phyloP scores from a whole-genome alignment of 2,329 filamentous ascomycete genomes.

The Myotisia sp. region DNA sequence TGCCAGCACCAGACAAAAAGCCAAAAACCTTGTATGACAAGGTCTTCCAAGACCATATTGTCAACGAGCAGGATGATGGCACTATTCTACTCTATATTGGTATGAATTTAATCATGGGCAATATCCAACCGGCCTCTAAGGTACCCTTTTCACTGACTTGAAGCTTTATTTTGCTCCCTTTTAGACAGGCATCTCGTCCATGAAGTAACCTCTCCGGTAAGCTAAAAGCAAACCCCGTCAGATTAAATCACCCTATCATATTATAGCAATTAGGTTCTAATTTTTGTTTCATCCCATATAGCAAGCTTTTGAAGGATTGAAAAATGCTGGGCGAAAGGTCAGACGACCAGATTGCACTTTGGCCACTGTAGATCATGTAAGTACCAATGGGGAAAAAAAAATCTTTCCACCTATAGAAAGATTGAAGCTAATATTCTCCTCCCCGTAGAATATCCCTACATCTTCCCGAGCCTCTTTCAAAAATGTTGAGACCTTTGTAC shows the following conservation, averaged over 20 bases:
- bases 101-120: no score
- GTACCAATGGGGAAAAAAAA: no score
- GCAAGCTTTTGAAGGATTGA: constrained; percentile 95
- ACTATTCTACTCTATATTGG: constrained; percentile 88
- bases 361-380: constrained; percentile 89
- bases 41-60: constrained; percentile 86
- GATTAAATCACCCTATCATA: no score
- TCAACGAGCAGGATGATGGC: constrained; percentile 89
- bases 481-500: constrained; percentile 83
- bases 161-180: no score
- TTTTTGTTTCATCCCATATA: constrained; percentile 23
- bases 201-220: constrained; percentile 90
- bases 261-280: background rate
- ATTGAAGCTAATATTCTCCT: background rate
- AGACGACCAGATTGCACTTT: constrained; percentile 92
- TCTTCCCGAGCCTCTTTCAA: constrained; percentile 82
- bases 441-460: constrained; percentile 73
- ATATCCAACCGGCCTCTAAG: no score
- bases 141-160: no score
- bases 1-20: constrained; percentile 59
- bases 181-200: constrained; percentile 88
- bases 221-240: constrained; percentile 21
- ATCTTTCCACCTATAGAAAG: no score
- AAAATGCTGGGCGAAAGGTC: constrained; percentile 74
- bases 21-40: constrained; percentile 93